These are phyloP conservation scores for Pseudovirgaria hyperparasitica DNA, from an alignment of 2,329 filamentous ascomycete genomes.

Conservation along the genomic window DNA sequence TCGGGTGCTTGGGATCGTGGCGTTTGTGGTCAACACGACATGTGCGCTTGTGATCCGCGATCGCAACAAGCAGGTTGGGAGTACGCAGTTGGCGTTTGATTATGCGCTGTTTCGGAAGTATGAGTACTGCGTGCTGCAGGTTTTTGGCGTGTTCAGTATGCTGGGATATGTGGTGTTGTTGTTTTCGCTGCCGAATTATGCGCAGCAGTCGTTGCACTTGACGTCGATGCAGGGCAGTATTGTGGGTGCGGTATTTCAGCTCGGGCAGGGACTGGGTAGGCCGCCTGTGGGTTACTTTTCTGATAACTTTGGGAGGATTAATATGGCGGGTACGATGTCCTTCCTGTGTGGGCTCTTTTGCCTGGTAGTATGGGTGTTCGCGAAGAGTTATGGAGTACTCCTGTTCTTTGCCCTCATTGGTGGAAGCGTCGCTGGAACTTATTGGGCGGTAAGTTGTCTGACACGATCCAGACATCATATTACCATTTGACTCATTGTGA, in stretches of 20 bases:
- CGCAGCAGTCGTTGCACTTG: slow-evolving; percentile 54
- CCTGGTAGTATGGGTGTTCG: slow-evolving; percentile 62
- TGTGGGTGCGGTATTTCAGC: slow-evolving; percentile 60
- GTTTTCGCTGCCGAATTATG: slow-evolving; percentile 65
- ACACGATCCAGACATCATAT: not conserved
- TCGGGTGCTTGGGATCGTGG: slow-evolving; percentile 49
- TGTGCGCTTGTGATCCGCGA: slow-evolving; percentile 55
- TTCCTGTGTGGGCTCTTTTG: slow-evolving; percentile 51
- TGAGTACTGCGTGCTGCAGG: slow-evolving; percentile 52
- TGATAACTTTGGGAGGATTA: slow-evolving; percentile 58
- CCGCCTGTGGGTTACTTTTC: slow-evolving; percentile 62
- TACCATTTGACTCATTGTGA: slow-evolving; percentile 6
- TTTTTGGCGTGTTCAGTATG: slow-evolving; percentile 59
- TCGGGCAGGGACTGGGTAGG: slow-evolving; percentile 53
- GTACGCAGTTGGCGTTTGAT: slow-evolving; percentile 56
- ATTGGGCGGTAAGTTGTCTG: slow-evolving; percentile 39
- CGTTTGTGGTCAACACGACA: slow-evolving; percentile 49
- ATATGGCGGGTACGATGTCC: slow-evolving; percentile 55
- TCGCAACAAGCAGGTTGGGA: slow-evolving; percentile 57
- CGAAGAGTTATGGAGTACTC: slow-evolving; percentile 52
- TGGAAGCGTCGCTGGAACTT: slow-evolving; percentile 56
- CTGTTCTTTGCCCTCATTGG: slow-evolving; percentile 57
- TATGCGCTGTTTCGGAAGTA: slow-evolving; percentile 44
- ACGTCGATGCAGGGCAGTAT: slow-evolving; percentile 54
- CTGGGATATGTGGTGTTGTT: slow-evolving; percentile 65